phyloP scores from a whole-genome alignment of 768 basidiomycete genomes.

The Suillus spraguei region DNA sequence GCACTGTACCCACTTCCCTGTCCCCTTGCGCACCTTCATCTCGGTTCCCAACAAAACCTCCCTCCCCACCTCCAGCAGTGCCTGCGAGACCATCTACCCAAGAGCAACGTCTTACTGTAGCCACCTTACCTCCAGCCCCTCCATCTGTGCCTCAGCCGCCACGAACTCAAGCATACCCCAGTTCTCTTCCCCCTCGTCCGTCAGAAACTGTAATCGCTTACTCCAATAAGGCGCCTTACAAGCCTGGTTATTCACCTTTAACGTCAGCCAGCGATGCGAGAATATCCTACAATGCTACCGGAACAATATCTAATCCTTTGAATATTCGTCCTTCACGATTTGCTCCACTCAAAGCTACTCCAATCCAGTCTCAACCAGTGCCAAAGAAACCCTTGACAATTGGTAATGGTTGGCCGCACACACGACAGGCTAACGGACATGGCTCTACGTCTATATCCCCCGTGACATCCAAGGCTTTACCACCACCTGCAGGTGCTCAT shows the following conservation, averaged over 20 bases:
- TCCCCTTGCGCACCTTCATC: not conserved
- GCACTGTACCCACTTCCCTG: not conserved
- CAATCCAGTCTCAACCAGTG: conserved; percentile 16
- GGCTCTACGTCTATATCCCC: conserved; percentile 9
- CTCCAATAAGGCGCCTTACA: conserved; percentile 21
- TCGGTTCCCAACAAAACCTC: conserved; percentile 12
- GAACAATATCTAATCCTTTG: conserved; percentile 53
- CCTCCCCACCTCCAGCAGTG: conserved; percentile 14
- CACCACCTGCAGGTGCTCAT: conserved; percentile 15
- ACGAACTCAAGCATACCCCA: conserved; percentile 11
- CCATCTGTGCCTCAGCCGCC: conserved; percentile 18
- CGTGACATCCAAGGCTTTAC: conserved; percentile 19
- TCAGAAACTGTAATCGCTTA: conserved; percentile 17
- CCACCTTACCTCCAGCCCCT: conserved; percentile 14
- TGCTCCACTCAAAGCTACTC: conserved; percentile 16
- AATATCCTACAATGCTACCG: conserved; percentile 42
- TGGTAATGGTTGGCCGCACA: conserved; percentile 52
- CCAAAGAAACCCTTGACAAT: conserved; percentile 44
- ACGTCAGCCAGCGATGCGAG: conserved; percentile 32
- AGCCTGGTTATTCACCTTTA: conserved; percentile 27
- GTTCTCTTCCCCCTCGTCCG: conserved; percentile 22
- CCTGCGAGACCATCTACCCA: conserved; percentile 16
- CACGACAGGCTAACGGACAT: conserved; percentile 29
- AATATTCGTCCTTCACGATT: conserved; percentile 51
- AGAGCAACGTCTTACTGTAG: conserved; percentile 14